Percentiles rank a stretch among this genome's conserved stretches.
Evolutionary conservation across 768 basidiomycete species (phyloP).

Genomic region (Phanerodontia chrysosporium): DNA sequence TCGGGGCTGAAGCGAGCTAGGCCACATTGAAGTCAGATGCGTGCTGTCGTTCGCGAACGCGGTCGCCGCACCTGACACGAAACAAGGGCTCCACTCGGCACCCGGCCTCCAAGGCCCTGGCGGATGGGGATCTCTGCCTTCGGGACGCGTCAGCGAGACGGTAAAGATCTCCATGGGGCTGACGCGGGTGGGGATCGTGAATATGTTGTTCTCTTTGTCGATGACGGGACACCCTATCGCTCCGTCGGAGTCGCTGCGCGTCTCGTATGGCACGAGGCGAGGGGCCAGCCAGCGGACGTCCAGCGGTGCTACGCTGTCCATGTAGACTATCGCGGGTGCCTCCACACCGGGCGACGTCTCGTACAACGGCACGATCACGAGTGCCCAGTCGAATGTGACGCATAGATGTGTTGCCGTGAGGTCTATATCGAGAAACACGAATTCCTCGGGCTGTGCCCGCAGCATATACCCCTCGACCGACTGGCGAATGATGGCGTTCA

Average conservation of each 20-base stretch:
- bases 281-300: neutral
- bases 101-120: neutral
- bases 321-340: neutral
- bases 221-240: neutral
- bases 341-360: neutral
- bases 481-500: neutral
- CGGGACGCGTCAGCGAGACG: neutral
- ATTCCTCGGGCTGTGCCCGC: neutral
- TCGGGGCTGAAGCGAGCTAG: conserved; percentile 21
- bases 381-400: conserved; percentile 10
- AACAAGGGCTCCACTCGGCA: neutral
- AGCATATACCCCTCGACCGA: neutral
- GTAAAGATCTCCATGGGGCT: neutral
- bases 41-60: neutral
- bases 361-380: conserved; percentile 11
- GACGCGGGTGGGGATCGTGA: neutral
- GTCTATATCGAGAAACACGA: conserved; percentile 17
- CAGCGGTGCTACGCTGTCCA: neutral
- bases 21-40: neutral
- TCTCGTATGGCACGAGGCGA: too few species aligned
- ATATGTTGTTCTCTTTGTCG: neutral
- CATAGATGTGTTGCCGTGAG: conserved; percentile 12
- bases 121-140: neutral
- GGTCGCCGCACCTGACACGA: conserved; percentile 14
- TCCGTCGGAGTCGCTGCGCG: too few species aligned